Percentiles rank a stretch among this genome's conserved stretches.
phyloP scores from a whole-genome alignment of 305 asterid genomes.

The Fraxinus nigra region DNA sequence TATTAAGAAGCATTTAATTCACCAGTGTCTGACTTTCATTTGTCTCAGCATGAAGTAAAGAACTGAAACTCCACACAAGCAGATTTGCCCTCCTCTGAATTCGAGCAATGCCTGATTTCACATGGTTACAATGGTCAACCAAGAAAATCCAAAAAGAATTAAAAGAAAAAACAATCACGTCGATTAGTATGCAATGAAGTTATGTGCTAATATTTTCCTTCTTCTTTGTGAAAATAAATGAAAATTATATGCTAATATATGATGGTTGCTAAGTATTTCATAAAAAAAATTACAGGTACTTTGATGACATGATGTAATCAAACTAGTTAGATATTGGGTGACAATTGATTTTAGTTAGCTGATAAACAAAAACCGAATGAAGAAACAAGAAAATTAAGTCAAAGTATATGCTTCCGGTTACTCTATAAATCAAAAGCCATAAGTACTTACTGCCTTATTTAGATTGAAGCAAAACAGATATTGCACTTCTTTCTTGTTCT shows the following conservation, averaged over 20 bases:
- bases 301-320: neutral
- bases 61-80: neutral
- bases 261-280: neutral
- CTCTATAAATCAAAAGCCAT: neutral
- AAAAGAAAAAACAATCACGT: neutral
- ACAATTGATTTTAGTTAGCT: neutral
- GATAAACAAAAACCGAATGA: neutral
- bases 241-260: neutral
- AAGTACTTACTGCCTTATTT: neutral
- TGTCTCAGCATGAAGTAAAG: neutral
- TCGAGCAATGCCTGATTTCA: neutral
- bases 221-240: neutral
- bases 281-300: neutral
- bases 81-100: neutral
- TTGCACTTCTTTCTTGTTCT: neutral
- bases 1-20: conserved; percentile 5
- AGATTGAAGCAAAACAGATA: neutral
- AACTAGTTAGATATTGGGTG: neutral
- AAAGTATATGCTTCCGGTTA: too few species aligned
- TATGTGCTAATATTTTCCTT: neutral
- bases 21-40: neutral
- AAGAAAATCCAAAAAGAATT: neutral
- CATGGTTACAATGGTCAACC: neutral
- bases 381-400: neutral
- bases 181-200: neutral